Percentiles rank a stretch among this genome's conserved stretches.
Conservation (phyloP, 805 yeast species). For the Kregervanrija delftensis region DNA sequence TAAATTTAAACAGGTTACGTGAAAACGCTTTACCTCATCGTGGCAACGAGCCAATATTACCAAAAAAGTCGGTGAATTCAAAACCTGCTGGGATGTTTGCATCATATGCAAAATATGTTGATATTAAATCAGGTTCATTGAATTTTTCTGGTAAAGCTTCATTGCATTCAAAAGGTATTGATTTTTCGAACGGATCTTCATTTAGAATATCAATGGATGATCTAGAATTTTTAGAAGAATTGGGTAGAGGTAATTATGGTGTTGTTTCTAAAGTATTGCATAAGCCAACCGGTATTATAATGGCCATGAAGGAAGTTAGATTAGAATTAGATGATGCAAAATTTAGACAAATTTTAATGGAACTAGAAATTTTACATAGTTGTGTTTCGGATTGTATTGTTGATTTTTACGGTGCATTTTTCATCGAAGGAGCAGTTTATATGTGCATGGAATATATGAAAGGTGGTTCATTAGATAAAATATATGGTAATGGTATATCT, state of each 20-base stretch:
- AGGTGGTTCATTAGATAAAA: constrained; percentile 87
- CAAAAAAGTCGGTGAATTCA: neutral
- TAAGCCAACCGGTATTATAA: constrained; percentile 81
- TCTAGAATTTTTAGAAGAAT: constrained; percentile 71
- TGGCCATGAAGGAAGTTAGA: constrained; percentile 98
- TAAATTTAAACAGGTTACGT: constrained; percentile 14
- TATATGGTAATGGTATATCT: constrained; percentile 68
- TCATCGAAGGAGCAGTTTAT: constrained; percentile 95
- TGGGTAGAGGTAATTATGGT: constrained; percentile 96
- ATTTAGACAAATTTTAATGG: constrained; percentile 93
- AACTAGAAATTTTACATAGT: constrained; percentile 85
- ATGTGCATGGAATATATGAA: constrained; percentile 98
- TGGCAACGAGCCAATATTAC: constrained; percentile 15
- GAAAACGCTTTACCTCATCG: constrained; percentile 20
- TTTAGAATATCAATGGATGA: constrained; percentile 85
- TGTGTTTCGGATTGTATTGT: constrained; percentile 89
- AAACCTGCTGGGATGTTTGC: constrained; percentile 63
- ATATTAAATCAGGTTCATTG: constrained; percentile 84
- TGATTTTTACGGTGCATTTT: constrained; percentile 95
- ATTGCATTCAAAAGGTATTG: constrained; percentile 84
- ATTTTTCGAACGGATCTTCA: constrained; percentile 81
- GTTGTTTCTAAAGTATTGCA: constrained; percentile 90
- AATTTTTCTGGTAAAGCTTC: constrained; percentile 93
- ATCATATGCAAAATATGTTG: constrained; percentile 80
- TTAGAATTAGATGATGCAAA: constrained; percentile 90